Base-by-base conservation (phyloP, 352 stramenopile genomes). In the Pythium aristosporum region DNA sequence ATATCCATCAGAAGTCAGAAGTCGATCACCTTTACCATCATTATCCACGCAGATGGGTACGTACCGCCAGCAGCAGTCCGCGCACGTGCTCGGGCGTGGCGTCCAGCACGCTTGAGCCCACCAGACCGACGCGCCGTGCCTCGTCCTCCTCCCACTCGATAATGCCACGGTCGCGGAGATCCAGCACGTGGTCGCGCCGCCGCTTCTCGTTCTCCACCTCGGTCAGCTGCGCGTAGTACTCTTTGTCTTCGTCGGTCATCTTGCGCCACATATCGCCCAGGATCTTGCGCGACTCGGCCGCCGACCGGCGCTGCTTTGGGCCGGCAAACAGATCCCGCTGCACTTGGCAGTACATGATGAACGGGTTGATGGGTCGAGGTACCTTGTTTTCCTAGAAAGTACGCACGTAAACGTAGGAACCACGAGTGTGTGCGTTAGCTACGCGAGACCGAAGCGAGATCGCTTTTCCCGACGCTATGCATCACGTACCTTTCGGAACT, bases 191-290 rank as follows among this genome's bases (percentile, higher is more conserved):
- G 28, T 92, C 84, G 2, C 84, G 78, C 51, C 84, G 80, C 43
- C 84, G 77, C 62, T 90, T 92, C 57, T 90, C 84, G 71, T 91
- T 92, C 63, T 92, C 84, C 2, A 86, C 72, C 61, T 92, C 84
- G 1, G 77, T 87, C 23, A 92, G 39, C 58, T 90, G 81, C 20
- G 73, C 75, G 48, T 92, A 92, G 51, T 88, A 79, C 53, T 92
- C 84, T 73, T 91, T 91, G 49, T 91, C 84, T 73, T 92, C 84
- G 47, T 92, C 84, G 3, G 77, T 85, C 63, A 78, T 87, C 58
- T 87, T 91, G 60, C 84, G 84, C 84, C 84, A 92, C 82, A 89
- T 89, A 43, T 92, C 84, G 42, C 84, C 84, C 55, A 92, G 77
- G 44, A 92, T 89, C 71, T 92, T 92, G 9, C 84, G 67, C 41